Evolutionary conservation across 2,329 filamentous ascomycete species (phyloP), one percentile per base, ranked within the genome.

Genomic region (Raffaelea arxii): DNA sequence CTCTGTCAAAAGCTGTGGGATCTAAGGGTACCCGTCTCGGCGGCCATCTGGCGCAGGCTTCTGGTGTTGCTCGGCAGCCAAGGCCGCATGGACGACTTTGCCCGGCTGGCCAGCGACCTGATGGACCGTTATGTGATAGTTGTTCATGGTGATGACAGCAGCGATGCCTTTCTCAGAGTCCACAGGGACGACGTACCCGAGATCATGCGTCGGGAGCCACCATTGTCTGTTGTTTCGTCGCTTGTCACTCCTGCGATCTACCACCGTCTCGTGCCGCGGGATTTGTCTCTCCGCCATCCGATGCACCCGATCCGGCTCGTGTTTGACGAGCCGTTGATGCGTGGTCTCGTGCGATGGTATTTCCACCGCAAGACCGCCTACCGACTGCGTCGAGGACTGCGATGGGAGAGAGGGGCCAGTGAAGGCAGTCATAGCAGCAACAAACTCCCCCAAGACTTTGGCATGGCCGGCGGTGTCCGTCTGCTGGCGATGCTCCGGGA

Each of bases 281-380:
- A 76, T 46, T 57, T 77, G 12, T 62, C 67, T 2, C 56, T 65
- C 22, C 50, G 52, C 10, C 65, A 68, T 44, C 61, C 58, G 2
- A 54, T 64, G 12, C 74, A 78, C 48, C 74, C 74, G 2, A 47
- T 77, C 6, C 65, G 62, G 36, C 62, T 62, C 32, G 60, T 78
- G 19, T 76, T 78, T 50, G 59, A 65, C 37, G 43, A 50, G 11
- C 41, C 36, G 4, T 21, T 54, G 22, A 27, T 46, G 1, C 25
- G 25, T 24, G 42, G 47, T 9, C 44, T 52, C 4, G 53, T 55
- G 14, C 51, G 52, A 30, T 73, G 67, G 63, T 66, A 67, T 0
- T 75, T 76, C 46, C 60, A 68, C 47, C 56, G 62, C 43, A 62
- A 58, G 12, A 44, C 64, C 22, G 56, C 59, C 3, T 52, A 53